Evolutionary conservation across 2,329 filamentous ascomycete species (phyloP), one percentile per base, ranked within the genome.

Genomic region (Apiospora koreana): DNA sequence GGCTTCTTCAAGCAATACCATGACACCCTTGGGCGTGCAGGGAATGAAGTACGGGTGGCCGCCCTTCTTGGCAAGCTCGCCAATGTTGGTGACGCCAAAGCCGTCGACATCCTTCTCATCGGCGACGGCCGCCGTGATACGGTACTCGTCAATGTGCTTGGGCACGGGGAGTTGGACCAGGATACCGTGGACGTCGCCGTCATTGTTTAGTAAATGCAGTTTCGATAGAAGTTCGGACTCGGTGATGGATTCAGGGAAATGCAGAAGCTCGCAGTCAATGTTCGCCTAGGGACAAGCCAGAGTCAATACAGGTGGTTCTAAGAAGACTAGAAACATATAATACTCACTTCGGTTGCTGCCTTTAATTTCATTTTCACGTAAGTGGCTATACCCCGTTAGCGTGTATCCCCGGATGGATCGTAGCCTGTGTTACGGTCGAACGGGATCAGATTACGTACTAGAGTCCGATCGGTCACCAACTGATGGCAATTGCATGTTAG

Each of bases 301-400:
- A 64, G 45, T 42, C 14, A 9, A 58, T 18, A 18, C n/a, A 41
- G 45, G 12, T 69, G 45, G 62, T 48, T 18, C 68, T 41, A 10
- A 71, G 41, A 54, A 46, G 65, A 65, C 41, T 54, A 66, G 28
- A 85, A 94, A 93, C 88, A 9, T 4, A 35, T 6, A 21, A 38
- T 28, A 62, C 54, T 62, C 28, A 62, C 54, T 31, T 98, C 96
- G 81, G 93, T 87, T 71, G 96, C 96, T 75, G 96, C 96, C 88
- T 98, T 99, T 79, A 98, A 86, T 86, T 99, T 99, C 96, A 99
- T 99, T 84, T 95, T 95, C 83, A 99, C 95, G 93, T 99, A 99
- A 68, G 95, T 98, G 79, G 92, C 93, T 95, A 78, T 70, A 71
- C 73, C 6, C 21, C 14, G 54, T 62, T 38, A 62, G 54, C 35